Conservation (phyloP, 228 moss, liverwort and hornwort species). For the Sphagnum magellanicum region DNA sequence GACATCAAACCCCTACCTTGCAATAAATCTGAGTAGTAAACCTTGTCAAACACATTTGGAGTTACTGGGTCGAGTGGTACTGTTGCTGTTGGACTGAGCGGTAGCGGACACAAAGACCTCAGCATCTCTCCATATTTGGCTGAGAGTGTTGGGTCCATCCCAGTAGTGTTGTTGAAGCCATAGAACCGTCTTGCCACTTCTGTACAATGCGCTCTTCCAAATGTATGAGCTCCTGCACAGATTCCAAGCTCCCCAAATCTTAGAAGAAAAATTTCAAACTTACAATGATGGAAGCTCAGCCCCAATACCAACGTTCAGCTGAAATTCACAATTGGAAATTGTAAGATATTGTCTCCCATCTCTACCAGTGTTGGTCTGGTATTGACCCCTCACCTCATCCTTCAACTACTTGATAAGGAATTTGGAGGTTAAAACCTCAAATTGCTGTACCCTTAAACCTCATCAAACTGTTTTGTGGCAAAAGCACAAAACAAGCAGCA, state of each 20-base stretch:
- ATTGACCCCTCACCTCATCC: too few relatives aligned
- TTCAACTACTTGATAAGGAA: too few relatives aligned
- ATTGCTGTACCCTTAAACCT: too few relatives aligned
- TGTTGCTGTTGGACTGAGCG: conserved; percentile 16
- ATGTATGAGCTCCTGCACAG: conserved; percentile 40
- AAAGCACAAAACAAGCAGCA: too few relatives aligned
- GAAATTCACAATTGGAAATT: not conserved
- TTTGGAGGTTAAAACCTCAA: too few relatives aligned
- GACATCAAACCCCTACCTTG: conserved; percentile 32
- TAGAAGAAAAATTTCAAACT: not conserved
- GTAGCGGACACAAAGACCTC: conserved; percentile 40
- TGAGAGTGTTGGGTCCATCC: conserved; percentile 37
- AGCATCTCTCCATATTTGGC: conserved; percentile 22
- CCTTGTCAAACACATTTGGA: conserved; percentile 44
- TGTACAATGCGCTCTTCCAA: conserved; percentile 41
- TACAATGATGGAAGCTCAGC: not conserved
- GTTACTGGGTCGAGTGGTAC: conserved; percentile 42
- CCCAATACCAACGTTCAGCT: too few relatives aligned
- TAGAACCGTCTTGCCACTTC: conserved; percentile 39
- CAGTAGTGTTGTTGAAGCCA: conserved; percentile 47
- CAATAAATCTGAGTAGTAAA: conserved; percentile 41
- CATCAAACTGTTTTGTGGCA: too few relatives aligned
- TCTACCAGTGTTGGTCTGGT: too few relatives aligned
- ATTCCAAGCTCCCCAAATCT: not conserved
- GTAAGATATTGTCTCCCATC: not conserved